Evolutionary conservation across 257 asterid genomes (phyloP).

Genomic region (Nicotiana attenuata): DNA sequence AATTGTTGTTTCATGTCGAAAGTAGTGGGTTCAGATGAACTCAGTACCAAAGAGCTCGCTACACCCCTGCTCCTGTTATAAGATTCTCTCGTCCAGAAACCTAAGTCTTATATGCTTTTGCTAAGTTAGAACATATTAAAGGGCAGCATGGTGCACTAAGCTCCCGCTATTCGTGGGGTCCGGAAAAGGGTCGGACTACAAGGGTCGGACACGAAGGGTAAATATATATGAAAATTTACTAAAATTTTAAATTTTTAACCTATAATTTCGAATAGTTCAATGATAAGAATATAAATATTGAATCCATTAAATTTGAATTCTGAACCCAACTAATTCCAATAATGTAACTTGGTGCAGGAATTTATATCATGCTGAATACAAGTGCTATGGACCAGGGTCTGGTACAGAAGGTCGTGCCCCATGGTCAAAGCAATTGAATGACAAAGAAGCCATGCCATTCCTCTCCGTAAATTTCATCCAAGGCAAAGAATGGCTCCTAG

Average conservation of each 20-base stretch:
- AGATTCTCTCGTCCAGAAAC: background rate
- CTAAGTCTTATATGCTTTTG: no score
- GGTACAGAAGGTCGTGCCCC: constrained; percentile 36
- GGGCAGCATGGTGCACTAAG: no score
- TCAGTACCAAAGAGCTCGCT: no score
- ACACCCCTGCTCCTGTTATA: no score
- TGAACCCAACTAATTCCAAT: background rate
- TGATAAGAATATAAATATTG: background rate
- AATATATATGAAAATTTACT: no score
- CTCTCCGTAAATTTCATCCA: constrained; percentile 50
- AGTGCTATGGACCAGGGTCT: constrained; percentile 73
- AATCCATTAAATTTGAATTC: background rate
- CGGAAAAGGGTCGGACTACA: no score
- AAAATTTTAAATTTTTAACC: no score
- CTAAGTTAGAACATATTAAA: no score
- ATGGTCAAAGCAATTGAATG: constrained; percentile 64
- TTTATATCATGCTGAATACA: constrained; percentile 60
- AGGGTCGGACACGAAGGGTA: no score
- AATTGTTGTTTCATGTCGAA: no score
- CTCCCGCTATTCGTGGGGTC: no score
- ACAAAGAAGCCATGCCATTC: constrained; percentile 49
- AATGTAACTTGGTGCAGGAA: constrained; percentile 33
- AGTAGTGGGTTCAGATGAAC: no score
- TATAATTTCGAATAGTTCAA: background rate
- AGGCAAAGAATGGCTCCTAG: constrained; percentile 74